Conservation (phyloP, 1,284 basidiomycete genomes). For the Ustilago crameri region DNA sequence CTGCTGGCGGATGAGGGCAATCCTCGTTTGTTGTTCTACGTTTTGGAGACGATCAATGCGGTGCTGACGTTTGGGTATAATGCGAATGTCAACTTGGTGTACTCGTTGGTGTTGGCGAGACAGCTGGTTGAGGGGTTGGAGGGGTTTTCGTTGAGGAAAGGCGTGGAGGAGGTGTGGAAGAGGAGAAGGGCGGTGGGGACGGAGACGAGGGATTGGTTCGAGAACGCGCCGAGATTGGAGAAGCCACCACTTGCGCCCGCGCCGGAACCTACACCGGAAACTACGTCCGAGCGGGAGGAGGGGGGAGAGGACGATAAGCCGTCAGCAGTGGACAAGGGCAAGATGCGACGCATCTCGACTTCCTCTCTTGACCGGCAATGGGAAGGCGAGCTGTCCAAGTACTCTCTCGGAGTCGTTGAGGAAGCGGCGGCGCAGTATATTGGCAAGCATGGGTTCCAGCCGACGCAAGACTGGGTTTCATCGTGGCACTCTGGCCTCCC, state of each 20-base stretch:
- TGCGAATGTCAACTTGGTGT: slow-evolving; percentile 87
- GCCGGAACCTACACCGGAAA: neutral
- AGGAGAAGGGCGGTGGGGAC: slow-evolving; percentile 24
- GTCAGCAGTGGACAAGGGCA: slow-evolving; percentile 29
- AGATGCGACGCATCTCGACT: slow-evolving; percentile 45
- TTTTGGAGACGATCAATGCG: slow-evolving; percentile 90
- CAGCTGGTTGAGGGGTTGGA: slow-evolving; percentile 86
- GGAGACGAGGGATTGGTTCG: slow-evolving; percentile 34
- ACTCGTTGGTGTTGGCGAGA: slow-evolving; percentile 83
- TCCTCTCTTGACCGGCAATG: slow-evolving; percentile 15
- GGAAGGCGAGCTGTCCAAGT: slow-evolving; percentile 31
- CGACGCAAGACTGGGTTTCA: slow-evolving; percentile 59
- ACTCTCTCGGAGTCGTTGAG: slow-evolving; percentile 31
- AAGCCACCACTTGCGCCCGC: slow-evolving; percentile 22
- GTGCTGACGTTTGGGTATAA: slow-evolving; percentile 73
- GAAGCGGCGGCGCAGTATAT: slow-evolving; percentile 40
- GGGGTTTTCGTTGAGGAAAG: slow-evolving; percentile 84
- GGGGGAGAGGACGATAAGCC: slow-evolving; percentile 1
- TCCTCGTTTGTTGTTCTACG: slow-evolving; percentile 88
- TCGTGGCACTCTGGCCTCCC: slow-evolving; percentile 54
- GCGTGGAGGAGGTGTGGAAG: slow-evolving; percentile 79
- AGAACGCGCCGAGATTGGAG: slow-evolving; percentile 22
- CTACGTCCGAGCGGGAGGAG: neutral
- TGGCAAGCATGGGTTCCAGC: slow-evolving; percentile 58
- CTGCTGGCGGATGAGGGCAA: slow-evolving; percentile 92